These are phyloP conservation scores for Hemileccinum impolitum DNA, from an alignment of 768 basidiomycete genomes.

Conservation along the genomic window DNA sequence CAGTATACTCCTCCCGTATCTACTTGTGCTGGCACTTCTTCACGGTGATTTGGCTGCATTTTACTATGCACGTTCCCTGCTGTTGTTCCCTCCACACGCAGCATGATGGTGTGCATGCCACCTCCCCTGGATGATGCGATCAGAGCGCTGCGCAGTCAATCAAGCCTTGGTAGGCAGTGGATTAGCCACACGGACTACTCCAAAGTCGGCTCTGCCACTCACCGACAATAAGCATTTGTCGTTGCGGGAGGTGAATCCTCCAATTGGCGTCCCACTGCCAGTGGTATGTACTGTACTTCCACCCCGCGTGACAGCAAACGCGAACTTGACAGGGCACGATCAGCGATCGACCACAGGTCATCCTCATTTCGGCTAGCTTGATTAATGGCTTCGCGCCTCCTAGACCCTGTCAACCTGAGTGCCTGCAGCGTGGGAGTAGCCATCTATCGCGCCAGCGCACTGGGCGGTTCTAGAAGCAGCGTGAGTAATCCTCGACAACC, in stretches of 20 bases:
- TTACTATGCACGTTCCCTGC: no score
- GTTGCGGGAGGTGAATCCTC: not conserved
- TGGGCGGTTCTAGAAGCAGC: constrained; percentile 14
- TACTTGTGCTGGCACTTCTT: no score
- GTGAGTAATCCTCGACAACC: not conserved
- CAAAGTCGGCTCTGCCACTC: constrained; percentile 4
- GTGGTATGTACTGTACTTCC: not conserved
- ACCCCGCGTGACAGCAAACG: not conserved
- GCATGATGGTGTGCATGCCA: no score
- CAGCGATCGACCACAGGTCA: constrained; percentile 25
- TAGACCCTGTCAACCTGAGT: constrained; percentile 1
- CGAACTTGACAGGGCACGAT: constrained; percentile 16
- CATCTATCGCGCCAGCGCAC: not conserved
- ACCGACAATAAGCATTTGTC: not conserved
- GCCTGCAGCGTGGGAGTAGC: not conserved
- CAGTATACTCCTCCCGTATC: not conserved
- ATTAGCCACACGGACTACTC: not conserved
- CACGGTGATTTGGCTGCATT: no score
- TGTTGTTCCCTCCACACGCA: no score
- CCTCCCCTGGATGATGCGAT: constrained; percentile 7
- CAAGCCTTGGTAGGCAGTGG: not conserved
- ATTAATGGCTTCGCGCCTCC: constrained; percentile 15
- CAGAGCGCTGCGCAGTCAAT: not conserved
- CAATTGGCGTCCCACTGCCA: not conserved
- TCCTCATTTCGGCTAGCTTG: constrained; percentile 27